Evolutionary conservation across 148 eudicot genomes (phyloP).

Genomic region (Amaranthus hypochondriacus): DNA sequence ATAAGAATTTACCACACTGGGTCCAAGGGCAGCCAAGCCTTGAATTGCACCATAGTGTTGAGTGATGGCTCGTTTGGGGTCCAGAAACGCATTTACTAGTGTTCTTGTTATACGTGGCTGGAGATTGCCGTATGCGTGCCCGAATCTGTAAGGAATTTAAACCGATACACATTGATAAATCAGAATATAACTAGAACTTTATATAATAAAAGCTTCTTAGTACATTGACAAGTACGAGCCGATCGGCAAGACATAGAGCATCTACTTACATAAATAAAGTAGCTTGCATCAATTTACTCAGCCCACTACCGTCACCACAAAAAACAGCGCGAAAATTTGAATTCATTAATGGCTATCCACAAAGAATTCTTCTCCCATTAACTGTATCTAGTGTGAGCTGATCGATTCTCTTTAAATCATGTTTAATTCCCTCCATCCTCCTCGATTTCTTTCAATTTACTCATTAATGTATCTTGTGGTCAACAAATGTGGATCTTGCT

Average conservation of each 20-base stretch:
- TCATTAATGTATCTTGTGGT: too few relatives aligned
- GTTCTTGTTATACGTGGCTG: slow-evolving; percentile 78
- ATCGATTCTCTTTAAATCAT: too few relatives aligned
- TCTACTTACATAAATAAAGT: not conserved
- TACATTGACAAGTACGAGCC: not conserved
- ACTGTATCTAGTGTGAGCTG: too few relatives aligned
- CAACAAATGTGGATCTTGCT: too few relatives aligned
- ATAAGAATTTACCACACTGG: slow-evolving; percentile 52
- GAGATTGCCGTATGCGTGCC: slow-evolving; percentile 59
- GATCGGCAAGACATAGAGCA: not conserved
- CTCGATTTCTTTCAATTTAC: too few relatives aligned
- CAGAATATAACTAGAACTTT: not conserved
- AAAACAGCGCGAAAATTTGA: not conserved
- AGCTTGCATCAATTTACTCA: not conserved
- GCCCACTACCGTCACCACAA: not conserved
- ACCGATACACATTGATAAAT: not conserved
- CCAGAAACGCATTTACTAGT: slow-evolving; percentile 64
- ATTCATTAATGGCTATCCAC: too few relatives aligned
- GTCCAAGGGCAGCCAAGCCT: slow-evolving; percentile 73
- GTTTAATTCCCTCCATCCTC: too few relatives aligned
- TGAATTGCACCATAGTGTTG: slow-evolving; percentile 86
- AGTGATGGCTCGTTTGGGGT: slow-evolving; percentile 64
- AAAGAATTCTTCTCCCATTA: too few relatives aligned
- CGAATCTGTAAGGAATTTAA: slow-evolving; percentile 42
- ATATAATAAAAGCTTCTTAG: not conserved